Conservation (phyloP, 352 stramenopile species). For the Pythium diclinum region DNA sequence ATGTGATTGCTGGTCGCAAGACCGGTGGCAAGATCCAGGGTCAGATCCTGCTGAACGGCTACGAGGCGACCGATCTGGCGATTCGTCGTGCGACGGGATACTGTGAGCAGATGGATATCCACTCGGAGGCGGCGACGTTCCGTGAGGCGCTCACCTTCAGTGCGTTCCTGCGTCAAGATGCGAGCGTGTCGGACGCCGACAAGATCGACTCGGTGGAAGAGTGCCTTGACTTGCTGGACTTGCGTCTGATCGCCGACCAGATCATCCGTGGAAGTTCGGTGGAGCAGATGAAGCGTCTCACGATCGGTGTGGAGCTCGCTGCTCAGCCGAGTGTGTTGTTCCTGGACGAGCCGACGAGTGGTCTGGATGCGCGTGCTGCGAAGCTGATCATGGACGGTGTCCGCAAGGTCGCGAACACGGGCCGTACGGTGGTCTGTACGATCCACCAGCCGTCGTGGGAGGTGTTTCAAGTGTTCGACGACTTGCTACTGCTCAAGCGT, state of each 20-base stretch:
- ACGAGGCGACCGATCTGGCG: constrained; percentile 54
- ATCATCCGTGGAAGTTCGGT: constrained; percentile 37
- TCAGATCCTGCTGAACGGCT: constrained; percentile 87
- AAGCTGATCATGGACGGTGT: constrained; percentile 79
- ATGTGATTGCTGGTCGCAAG: constrained; percentile 94
- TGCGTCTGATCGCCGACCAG: constrained; percentile 35
- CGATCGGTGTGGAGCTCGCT: constrained; percentile 67
- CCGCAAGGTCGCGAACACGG: constrained; percentile 63
- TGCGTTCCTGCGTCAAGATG: constrained; percentile 75
- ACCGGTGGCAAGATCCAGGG: constrained; percentile 81
- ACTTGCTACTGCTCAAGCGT: constrained; percentile 24
- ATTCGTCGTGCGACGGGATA: constrained; percentile 44
- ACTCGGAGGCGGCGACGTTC: constrained; percentile 88
- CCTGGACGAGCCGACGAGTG: constrained; percentile 71
- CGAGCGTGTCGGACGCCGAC: constrained; percentile 23
- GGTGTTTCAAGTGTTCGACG: constrained; percentile 29
- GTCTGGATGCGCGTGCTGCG: constrained; percentile 78
- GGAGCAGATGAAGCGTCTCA: constrained; percentile 53
- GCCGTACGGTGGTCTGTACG: constrained; percentile 29
- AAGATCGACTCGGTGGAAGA: constrained; percentile 43
- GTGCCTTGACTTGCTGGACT: constrained; percentile 34
- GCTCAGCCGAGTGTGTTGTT: constrained; percentile 80
- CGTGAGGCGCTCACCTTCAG: constrained; percentile 91
- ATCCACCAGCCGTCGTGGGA: constrained; percentile 31
- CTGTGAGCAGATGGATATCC: constrained; percentile 83